Base-by-base conservation (phyloP, 1,139 yeast species). In the Ashbya aceris region DNA sequence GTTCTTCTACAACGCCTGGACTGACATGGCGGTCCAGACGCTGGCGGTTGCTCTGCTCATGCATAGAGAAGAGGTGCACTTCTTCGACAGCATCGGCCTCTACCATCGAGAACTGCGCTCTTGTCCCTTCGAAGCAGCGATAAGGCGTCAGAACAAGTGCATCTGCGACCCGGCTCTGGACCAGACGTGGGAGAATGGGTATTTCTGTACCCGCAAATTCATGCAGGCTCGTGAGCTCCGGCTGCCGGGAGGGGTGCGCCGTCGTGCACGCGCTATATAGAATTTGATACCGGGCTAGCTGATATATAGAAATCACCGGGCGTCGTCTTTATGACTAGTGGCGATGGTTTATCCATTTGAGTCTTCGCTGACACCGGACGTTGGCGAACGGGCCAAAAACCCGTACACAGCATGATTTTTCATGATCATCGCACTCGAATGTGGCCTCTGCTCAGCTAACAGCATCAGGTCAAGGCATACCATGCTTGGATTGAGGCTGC, bases 1-100 rank as follows among this genome's bases (percentile, higher is more conserved):
- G 4, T 85, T 85, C 67, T 85, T 81, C 65, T 85, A 85, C 61
- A 95, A 85, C 66, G 74, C 95, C 60, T 85, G 95, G 94, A 95
- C 95, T 47, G 95, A 84, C 64, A 95, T 95, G 9, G 95, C 95
- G 31, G 80, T 85, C 32, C 95, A 85, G 60, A 82, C 94, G 10
- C 77, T 85, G 55, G 95, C 91, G 10, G 95, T 83, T n/a, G 69
- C 89, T 3, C 66, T 84, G 47, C 79, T 85, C 63, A 65, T 83
- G 58, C 76, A 79, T 47, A 73, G 74, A 60, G 76, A 74, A 30
- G 73, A 77, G 58, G 62, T 83, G 43, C 91, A 86, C 61, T 81
- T 79, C 70, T 82, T 85, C 60, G 85, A 80, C 45, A 93, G 86
- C 54, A 72, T 85, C 46, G 94, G 95, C 47, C 83, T 84, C 65